phyloP scores from a whole-genome alignment of 441 rosid species.

The Jatropha multifida region DNA sequence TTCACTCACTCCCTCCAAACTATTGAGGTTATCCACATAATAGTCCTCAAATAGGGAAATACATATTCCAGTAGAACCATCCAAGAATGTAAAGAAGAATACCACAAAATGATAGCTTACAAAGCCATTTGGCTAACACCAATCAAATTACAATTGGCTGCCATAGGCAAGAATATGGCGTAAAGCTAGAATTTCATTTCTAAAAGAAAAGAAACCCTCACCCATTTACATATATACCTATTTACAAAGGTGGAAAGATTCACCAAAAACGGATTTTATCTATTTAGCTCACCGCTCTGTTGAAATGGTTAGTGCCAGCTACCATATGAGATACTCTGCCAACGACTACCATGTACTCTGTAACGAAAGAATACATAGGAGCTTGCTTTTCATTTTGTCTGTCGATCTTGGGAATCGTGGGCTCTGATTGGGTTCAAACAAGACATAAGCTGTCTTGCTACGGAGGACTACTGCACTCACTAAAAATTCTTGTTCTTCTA shows the following conservation, averaged over 20 bases:
- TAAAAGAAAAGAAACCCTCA: conserved; percentile 23
- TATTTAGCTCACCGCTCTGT: conserved; percentile 26
- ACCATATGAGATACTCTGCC: conserved; percentile 10
- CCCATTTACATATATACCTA: conserved; percentile 35
- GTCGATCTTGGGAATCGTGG: not conserved
- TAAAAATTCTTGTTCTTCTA: conserved; percentile 30
- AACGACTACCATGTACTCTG: conserved; percentile 8
- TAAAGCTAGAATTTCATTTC: conserved; percentile 21
- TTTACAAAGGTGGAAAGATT: conserved; percentile 30
- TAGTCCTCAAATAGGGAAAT: not conserved
- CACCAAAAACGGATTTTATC: not conserved
- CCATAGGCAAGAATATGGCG: not conserved
- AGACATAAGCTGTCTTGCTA: conserved; percentile 5
- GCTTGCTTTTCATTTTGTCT: conserved; percentile 9
- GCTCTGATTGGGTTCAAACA: not conserved
- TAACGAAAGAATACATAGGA: conserved; percentile 2
- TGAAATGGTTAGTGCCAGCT: conserved; percentile 35
- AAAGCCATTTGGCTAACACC: conserved; percentile 5
- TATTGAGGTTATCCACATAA: not conserved
- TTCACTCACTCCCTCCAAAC: not conserved
- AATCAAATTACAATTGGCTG: conserved; percentile 3
- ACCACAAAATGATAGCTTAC: not conserved
- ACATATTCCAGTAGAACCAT: not conserved
- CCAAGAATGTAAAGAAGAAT: not conserved
- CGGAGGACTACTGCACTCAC: conserved; percentile 12